Evolutionary conservation across 768 basidiomycete species (phyloP), one percentile per base, ranked within the genome.

Genomic region (Lactifluus volemus): DNA sequence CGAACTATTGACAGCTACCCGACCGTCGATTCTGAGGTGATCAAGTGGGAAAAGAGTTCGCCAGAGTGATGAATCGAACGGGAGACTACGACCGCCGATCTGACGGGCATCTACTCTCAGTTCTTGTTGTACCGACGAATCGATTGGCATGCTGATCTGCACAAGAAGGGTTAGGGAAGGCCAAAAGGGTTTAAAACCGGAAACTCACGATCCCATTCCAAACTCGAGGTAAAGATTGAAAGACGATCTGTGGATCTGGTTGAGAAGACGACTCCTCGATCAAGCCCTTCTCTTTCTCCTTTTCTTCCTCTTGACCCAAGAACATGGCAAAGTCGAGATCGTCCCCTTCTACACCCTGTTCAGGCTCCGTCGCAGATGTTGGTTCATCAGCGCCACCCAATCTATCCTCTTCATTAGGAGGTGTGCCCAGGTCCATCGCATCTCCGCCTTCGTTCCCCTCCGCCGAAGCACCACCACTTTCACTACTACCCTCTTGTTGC

Each of bases 301-400:
- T 55, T 38, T 85, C 81, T 60, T 88, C 83, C 59, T 84, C 81
- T 48, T 61, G 55, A 39, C 55, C 60, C 42, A 94, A 73, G 68
- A 92, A 86, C 84, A 92, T 88, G 66, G 92, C 92, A 68, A 95
- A 92, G 70, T 92, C 92, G 63, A 85, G 82, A 34, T 61, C 55
- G 9, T 57, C 55, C 12, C 59, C 60, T 72, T 92, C 91, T 58
- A 39, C 47, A 60, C 29, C 58, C 12, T 45, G 51, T 38, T 59
- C 51, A n/a, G 51, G 44, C 11, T 17, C 58, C 12, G 17, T 32
- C 29, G 21, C 55, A 11, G 55, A 25, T n/a, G 42, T 36, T 12
- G 50, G n/a, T 34, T 48, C 58, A 15, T 21, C 51, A 14, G 14
- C 48, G 1, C 30, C 48, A 1, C 30, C 32, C 7, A 19, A 41